These are phyloP conservation scores for Hibiscus tridactylites DNA, from an alignment of 345 rosid species.

Conservation along the genomic window DNA sequence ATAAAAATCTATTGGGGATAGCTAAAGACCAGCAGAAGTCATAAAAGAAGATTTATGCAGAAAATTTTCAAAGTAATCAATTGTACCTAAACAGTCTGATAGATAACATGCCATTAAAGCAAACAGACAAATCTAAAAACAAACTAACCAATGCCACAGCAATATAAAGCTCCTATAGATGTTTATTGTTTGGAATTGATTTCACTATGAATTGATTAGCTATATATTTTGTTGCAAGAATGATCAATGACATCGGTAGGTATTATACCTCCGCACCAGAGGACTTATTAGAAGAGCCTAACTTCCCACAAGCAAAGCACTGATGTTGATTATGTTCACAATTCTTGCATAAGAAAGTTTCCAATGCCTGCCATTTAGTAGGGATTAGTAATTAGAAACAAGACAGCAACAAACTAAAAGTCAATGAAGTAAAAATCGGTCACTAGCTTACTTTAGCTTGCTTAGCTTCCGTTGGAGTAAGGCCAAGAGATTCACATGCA, in stretches of 20 bases:
- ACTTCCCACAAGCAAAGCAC: constrained; percentile 73
- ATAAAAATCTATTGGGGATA: not conserved
- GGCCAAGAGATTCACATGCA: constrained; percentile 23
- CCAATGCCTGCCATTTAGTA: constrained; percentile 42
- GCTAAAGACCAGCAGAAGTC: not conserved
- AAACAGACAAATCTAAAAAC: too few species aligned
- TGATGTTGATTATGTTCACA: constrained; percentile 68
- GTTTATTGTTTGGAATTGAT: not conserved
- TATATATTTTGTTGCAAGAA: not conserved
- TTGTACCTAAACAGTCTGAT: not conserved
- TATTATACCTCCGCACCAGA: constrained; percentile 56
- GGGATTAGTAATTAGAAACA: constrained; percentile 11
- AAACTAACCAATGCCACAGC: not conserved
- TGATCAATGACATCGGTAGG: not conserved
- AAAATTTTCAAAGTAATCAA: not conserved
- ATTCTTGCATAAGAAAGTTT: constrained; percentile 57
- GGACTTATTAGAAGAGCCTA: constrained; percentile 73
- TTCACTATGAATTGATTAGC: not conserved
- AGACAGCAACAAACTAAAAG: constrained; percentile 6
- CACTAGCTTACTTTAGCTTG: constrained; percentile 39
- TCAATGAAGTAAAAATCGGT: not conserved
- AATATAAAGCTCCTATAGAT: not conserved
- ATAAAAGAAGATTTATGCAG: not conserved
- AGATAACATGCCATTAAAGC: not conserved
- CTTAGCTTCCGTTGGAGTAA: constrained; percentile 26